phyloP scores from a whole-genome alignment of 2,329 filamentous ascomycete species.

The Juglanconis juglandina region DNA sequence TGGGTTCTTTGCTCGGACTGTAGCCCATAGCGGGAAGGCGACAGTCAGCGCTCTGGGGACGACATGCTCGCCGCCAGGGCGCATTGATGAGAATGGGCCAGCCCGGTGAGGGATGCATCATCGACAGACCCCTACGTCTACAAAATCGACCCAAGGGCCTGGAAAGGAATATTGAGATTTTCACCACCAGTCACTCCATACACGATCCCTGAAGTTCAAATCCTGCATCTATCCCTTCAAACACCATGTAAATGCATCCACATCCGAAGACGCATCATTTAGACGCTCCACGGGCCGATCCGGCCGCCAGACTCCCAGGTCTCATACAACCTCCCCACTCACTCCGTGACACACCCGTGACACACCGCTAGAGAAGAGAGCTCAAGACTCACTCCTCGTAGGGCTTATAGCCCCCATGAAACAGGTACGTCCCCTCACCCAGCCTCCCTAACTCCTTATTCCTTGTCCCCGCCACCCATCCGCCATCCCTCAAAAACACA shows the following conservation, averaged over 20 bases:
- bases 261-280: neutral
- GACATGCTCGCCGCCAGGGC: too few relatives aligned
- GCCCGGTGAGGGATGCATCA: too few relatives aligned
- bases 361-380: too few relatives aligned
- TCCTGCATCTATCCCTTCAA: neutral
- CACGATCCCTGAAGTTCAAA: neutral
- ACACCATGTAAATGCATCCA: neutral
- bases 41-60: neutral
- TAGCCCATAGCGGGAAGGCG: neutral
- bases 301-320: neutral
- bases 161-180: neutral
- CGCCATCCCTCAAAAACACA: slow-evolving; percentile 19
- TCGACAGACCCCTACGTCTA: too few relatives aligned
- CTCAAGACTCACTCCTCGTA: slow-evolving; percentile 21
- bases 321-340: neutral
- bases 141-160: neutral
- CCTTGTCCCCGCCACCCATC: slow-evolving; percentile 21
- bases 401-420: slow-evolving; percentile 18
- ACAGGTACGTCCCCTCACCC: slow-evolving; percentile 20
- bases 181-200: neutral
- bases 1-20: neutral
- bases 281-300: neutral
- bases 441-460: slow-evolving; percentile 23
- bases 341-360: too few relatives aligned
- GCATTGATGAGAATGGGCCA: neutral